Evolutionary conservation across 441 rosid species (phyloP), one percentile per base, ranked within the genome.

Genomic region (Pelargonium fulgidum): DNA sequence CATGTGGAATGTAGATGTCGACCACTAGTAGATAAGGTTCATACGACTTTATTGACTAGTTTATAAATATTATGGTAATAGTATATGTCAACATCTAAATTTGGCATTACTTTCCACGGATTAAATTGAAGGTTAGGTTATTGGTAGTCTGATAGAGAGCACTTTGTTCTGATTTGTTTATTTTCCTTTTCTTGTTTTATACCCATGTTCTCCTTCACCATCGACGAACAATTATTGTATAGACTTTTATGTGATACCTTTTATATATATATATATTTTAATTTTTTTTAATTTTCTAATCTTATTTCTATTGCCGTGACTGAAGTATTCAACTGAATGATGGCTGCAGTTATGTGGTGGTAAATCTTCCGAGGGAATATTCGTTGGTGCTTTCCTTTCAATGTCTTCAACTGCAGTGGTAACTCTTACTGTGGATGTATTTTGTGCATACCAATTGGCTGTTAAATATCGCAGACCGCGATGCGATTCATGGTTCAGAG

Each of bases 321-420:
- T 54, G 24, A 61, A 10, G 64, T 70, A 22, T 24, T 13, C 13
- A 20, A 50, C 64, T 64, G 42, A 39, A 22, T 65, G 42, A 16
- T 69, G 71, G 66, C 67, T 70, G 59, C 71, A 75, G 78, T 71
- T 75, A 67, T 75, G 78, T 3, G 78, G 78, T 22, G 78, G 72
- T 68, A 68, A 75, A 64, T 62, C 78, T 67, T 71, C 78, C 62
- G 78, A 75, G 61, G 78, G 78, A 26, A 72, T 75, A 48, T 75
- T 75, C 68, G 72, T 75, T 62, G 78, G 78, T 54, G 72, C 78
- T 67, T 75, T 75, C 69, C 75, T 75, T 58, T 75, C 78, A 29
- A 75, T 75, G 78, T 75, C 78, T 67, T 75, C 78, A 0, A 75
- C 78, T n/a, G 78, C 78, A 48, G 78, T 75, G 78, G 78, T 75